Evolutionary conservation across 208 protist species (phyloP), one percentile per base, ranked within the genome.

Genomic region (Leptomonas seymouri): DNA sequence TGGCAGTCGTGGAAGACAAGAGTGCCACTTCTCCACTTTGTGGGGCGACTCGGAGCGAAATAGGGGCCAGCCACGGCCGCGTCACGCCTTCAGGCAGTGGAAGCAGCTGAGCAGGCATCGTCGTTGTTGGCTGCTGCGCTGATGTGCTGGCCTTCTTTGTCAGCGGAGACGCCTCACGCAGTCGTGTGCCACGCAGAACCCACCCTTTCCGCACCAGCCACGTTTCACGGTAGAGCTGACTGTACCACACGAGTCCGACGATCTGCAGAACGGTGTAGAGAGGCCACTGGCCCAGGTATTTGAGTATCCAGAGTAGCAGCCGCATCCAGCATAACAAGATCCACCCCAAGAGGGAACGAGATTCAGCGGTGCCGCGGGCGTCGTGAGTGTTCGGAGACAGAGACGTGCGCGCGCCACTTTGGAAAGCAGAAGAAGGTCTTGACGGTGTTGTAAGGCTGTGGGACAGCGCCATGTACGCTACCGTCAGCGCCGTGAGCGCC

Each of bases 201-300:
- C 68, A 72, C 16, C 76, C 68, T 41, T 81, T 84, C 27, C 78
- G 73, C 67, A 84, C 59, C 55, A 84, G 31, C 75, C 78, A 84
- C 49, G 67, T 71, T 60, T 85, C 76, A 20, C 54, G 76, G 68
- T 80, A 85, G 54, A 85, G 69, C 39, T 75, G 65, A 21, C 42
- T 72, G 55, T 68, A 82, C 77, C 80, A 85, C 15, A 85, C 61
- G 18, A 85, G 54, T 18, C 80, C 77, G 20, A 85, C 54, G 11
- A 79, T 27, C 51, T 82, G 80, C 45, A 85, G 63, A 9, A 73
- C 48, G 7, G 80, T 76, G 30, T 85, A 85, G 39, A 76, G 62
- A 15, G 74, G 78, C 70, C 76, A 82, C 62, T 82, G 76, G 14
- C 76, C 76, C 34, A 71, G 51, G 45, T 76, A 76, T 44, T 73